Evolutionary conservation across 805 yeast species (phyloP), one percentile per base, ranked within the genome.

Genomic region (Wickerhamomyces bisporus): DNA sequence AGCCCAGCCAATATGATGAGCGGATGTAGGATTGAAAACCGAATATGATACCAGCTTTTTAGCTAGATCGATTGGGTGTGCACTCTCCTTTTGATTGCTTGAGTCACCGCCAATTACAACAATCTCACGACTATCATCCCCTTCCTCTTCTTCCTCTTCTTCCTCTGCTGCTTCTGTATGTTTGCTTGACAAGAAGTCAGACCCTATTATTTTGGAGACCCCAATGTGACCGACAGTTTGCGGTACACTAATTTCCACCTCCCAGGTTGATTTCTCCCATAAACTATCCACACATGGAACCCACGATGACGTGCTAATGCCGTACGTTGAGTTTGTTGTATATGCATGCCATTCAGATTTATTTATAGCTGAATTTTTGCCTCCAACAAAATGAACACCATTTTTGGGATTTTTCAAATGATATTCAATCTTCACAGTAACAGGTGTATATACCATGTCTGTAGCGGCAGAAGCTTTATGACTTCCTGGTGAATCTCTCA

Each of bases 1-100:
- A 0, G 95, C 89, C 81, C 95, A 93, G 0, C 98, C 98, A 16
- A 93, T 70, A 59, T 91, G 97, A 49, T 89, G 97, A 1, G 98
- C 86, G 26, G 95, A 81, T 1, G 87, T 83, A 1, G 98, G 96
- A 39, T 81, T 85, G 53, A 80, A 81, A 8, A 86, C 65, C 13
- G 81, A 77, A 68, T 80, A 91, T 16, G 78, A 70, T 35, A 76
- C 87, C 2, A 81, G 69, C 49, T 88, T 91, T 54, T 86, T 86
- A 4, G 82, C 70, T 26, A 74, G 57, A 57, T 88, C 95, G 5
- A 76, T 66, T 0, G 88, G 80, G 52, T 88, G 96, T 0, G 91
- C 83, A 3, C 73, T 64, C 52, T 82, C 91, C 45, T 77, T 79
- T 11, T 73, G 73, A 35, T 79, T 79, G 18, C 75, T 69, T 46